phyloP scores from a whole-genome alignment of 768 basidiomycete genomes.

The Boletus vermiculosoides region DNA sequence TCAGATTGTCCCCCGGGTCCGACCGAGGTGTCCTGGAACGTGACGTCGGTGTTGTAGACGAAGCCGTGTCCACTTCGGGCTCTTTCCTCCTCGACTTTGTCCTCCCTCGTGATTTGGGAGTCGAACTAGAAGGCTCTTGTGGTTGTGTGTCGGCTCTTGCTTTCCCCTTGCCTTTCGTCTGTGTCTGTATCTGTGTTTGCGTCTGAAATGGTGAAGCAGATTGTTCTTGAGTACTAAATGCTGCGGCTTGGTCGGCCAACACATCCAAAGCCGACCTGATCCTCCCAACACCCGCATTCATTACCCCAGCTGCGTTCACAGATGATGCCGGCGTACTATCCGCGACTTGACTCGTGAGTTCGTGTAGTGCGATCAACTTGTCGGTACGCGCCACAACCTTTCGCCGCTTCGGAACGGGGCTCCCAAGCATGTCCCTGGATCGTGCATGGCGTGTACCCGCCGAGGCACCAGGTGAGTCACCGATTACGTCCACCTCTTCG shows the following conservation, averaged over 20 bases:
- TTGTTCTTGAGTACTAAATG: slow-evolving; percentile 41
- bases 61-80: slow-evolving; percentile 1
- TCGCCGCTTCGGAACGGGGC: slow-evolving; percentile 42
- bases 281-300: slow-evolving; percentile 18
- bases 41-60: slow-evolving; percentile 4
- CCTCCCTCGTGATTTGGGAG: slow-evolving; percentile 10
- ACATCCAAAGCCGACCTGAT: slow-evolving; percentile 64
- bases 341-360: slow-evolving; percentile 1
- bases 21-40: slow-evolving; percentile 19
- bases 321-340: background rate
- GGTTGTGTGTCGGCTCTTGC: slow-evolving; percentile 9
- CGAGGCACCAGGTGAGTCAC: slow-evolving; percentile 19
- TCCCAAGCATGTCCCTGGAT: slow-evolving; percentile 26
- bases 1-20: slow-evolving; percentile 6
- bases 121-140: slow-evolving; percentile 1
- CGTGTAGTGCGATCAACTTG: slow-evolving; percentile 9
- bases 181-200: background rate
- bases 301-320: background rate
- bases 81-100: slow-evolving; percentile 10
- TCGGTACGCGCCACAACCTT: slow-evolving; percentile 20
- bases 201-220: background rate
- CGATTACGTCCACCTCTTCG: slow-evolving; percentile 25
- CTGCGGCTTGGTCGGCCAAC: slow-evolving; percentile 70
- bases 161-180: slow-evolving; percentile 23
- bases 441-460: slow-evolving; percentile 31